Conservation (phyloP, 495 filamentous ascomycete species). For the Xylaria castorea region DNA sequence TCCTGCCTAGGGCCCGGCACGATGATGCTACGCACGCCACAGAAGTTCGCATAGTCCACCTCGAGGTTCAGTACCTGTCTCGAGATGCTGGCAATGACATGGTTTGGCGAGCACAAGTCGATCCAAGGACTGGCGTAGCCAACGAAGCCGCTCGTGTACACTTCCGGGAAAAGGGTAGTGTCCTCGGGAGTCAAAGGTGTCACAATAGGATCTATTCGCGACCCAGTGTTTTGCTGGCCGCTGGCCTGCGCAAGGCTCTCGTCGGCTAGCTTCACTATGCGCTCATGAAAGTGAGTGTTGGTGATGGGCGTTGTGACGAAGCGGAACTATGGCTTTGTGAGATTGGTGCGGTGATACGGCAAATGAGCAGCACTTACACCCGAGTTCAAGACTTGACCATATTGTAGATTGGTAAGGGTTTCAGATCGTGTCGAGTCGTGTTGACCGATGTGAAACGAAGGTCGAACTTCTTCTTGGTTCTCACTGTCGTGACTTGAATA, state of each 20-base stretch:
- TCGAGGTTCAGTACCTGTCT: conserved; percentile 89
- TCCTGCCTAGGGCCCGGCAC: conserved; percentile 74
- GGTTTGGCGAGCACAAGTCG: conserved; percentile 83
- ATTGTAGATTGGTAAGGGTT: conserved; percentile 66
- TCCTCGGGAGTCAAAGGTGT: conserved; percentile 75
- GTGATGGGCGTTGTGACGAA: conserved; percentile 92
- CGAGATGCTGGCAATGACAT: conserved; percentile 79
- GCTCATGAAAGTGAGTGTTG: conserved; percentile 77
- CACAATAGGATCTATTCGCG: conserved; percentile 58
- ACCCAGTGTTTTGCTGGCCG: conserved; percentile 31
- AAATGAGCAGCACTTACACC: conserved; percentile 54
- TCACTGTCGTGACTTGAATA: conserved; percentile 58
- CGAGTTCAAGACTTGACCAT: conserved; percentile 70
- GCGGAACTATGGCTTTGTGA: conserved; percentile 72
- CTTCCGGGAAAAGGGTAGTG: conserved; percentile 74
- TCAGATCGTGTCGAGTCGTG: conserved; percentile 73
- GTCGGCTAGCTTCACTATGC: conserved; percentile 71
- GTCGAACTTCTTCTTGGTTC: conserved; percentile 50
- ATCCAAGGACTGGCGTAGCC: conserved; percentile 86
- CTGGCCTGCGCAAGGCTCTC: conserved; percentile 54
- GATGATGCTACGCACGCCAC: conserved; percentile 82
- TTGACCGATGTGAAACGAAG: conserved; percentile 80
- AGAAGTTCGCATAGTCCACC: conserved; percentile 92
- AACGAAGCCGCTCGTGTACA: conserved; percentile 72
- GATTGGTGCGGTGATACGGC: conserved; percentile 1